A percentile compares a stretch with the other conserved stretches of the same genome.
Evolutionary conservation across 306 rosid species (phyloP).

Genomic region (Prunus salicina): DNA sequence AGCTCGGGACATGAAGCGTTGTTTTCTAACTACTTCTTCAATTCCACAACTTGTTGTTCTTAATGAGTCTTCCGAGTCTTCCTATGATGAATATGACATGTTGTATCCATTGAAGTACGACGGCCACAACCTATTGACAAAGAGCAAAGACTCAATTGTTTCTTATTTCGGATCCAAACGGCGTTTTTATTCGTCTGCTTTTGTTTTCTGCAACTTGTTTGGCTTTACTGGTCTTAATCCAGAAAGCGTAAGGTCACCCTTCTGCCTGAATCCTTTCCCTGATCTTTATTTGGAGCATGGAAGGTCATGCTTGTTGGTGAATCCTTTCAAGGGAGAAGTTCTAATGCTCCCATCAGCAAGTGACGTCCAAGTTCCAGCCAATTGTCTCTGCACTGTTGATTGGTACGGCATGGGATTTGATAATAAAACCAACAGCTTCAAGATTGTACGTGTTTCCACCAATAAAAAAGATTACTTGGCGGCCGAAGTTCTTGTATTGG

Average conservation of each 20-base stretch:
- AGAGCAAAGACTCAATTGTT: too few species aligned
- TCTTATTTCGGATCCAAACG: neutral
- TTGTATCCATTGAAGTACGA: neutral
- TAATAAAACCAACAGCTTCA: neutral
- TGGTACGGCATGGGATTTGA: conserved; percentile 3
- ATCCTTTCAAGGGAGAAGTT: too few species aligned
- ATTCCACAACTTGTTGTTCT: neutral
- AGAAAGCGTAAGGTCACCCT: too few species aligned
- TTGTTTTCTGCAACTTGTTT: neutral
- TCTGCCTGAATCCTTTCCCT: too few species aligned
- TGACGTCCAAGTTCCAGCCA: too few species aligned
- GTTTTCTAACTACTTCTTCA: neutral
- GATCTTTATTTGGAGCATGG: too few species aligned
- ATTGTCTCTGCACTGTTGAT: neutral
- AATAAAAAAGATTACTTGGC: neutral
- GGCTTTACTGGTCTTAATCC: neutral
- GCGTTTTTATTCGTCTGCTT: neutral
- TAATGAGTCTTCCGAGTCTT: neutral
- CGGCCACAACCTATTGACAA: neutral
- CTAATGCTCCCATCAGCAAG: too few species aligned
- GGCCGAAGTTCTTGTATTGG: neutral
- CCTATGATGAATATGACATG: neutral
- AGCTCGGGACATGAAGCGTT: too few species aligned
- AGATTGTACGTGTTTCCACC: neutral
- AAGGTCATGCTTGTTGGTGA: too few species aligned